phyloP scores from a whole-genome alignment of 1,284 basidiomycete genomes.

The Ceratobasidium sp. region DNA sequence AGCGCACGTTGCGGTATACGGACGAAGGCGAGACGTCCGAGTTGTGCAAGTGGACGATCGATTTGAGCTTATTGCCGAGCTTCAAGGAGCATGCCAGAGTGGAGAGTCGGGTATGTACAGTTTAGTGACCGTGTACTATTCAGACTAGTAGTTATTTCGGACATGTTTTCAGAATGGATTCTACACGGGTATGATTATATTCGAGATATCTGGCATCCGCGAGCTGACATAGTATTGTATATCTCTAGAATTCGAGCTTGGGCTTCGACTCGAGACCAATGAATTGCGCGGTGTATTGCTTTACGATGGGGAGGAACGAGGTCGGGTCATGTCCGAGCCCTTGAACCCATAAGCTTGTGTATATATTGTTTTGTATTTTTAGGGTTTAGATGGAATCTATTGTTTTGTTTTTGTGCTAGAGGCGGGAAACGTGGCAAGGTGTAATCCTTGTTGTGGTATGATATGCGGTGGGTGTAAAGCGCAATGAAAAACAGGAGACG shows the following conservation, averaged over 20 bases:
- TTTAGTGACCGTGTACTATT: not conserved
- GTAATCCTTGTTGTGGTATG: too few relatives aligned
- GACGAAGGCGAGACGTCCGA: constrained; percentile 78
- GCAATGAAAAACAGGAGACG: too few relatives aligned
- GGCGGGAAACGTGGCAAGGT: too few relatives aligned
- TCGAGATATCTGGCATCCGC: not conserved
- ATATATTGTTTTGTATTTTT: too few relatives aligned
- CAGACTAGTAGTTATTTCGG: not conserved
- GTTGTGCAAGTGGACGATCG: constrained; percentile 84
- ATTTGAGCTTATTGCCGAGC: constrained; percentile 73
- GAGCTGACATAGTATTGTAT: not conserved
- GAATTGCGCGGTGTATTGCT: constrained; percentile 80
- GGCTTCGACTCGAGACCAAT: constrained; percentile 73
- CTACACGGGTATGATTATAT: constrained; percentile 66
- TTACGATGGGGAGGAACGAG: constrained; percentile 76
- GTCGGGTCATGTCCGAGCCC: constrained; percentile 61
- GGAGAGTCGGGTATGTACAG: not conserved
- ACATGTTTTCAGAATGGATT: constrained; percentile 60
- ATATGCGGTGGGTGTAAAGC: too few relatives aligned
- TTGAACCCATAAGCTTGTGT: constrained; percentile 43
- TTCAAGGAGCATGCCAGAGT: constrained; percentile 68
- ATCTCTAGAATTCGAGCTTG: constrained; percentile 74
- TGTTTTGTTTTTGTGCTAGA: too few relatives aligned
- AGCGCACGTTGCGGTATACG: constrained; percentile 76
- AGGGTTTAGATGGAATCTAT: too few relatives aligned